These are phyloP conservation scores for Aspergillus costaricaensis DNA, from an alignment of 2,329 filamentous ascomycete species.

Conservation along the genomic window DNA sequence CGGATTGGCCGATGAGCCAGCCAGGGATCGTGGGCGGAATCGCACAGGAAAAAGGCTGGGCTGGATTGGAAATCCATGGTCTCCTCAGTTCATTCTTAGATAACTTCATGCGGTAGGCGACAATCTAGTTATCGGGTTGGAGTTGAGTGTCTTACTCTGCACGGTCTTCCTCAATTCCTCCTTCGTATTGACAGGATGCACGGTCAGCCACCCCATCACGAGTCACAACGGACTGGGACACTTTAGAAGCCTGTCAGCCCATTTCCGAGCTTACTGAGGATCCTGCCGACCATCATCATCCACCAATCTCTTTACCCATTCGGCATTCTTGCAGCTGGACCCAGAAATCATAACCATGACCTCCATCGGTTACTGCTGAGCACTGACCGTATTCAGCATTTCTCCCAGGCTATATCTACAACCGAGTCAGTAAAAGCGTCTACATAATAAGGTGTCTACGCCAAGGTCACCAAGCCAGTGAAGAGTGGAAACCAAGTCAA, in stretches of 20 bases:
- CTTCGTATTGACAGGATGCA: background rate
- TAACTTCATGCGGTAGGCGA: background rate
- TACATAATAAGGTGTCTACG: background rate
- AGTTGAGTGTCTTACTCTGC: background rate
- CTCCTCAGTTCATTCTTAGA: background rate
- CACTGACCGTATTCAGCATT: background rate
- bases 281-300: background rate
- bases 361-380: background rate
- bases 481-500: constrained; percentile 6
- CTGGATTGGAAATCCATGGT: background rate
- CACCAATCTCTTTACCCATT: background rate
- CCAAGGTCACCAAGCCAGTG: constrained; percentile 3
- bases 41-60: background rate
- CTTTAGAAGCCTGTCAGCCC: background rate
- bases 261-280: background rate
- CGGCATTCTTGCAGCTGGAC: background rate
- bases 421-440: background rate
- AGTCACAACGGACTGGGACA: background rate
- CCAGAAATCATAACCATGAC: background rate
- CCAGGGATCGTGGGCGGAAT: constrained; percentile 5
- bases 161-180: background rate
- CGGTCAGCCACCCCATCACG: background rate
- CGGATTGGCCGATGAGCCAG: constrained; percentile 2
- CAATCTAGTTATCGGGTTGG: background rate
- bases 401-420: background rate